Evolutionary conservation across 2,329 filamentous ascomycete genomes (phyloP).

Genomic region (Zymoseptoria tritici): DNA sequence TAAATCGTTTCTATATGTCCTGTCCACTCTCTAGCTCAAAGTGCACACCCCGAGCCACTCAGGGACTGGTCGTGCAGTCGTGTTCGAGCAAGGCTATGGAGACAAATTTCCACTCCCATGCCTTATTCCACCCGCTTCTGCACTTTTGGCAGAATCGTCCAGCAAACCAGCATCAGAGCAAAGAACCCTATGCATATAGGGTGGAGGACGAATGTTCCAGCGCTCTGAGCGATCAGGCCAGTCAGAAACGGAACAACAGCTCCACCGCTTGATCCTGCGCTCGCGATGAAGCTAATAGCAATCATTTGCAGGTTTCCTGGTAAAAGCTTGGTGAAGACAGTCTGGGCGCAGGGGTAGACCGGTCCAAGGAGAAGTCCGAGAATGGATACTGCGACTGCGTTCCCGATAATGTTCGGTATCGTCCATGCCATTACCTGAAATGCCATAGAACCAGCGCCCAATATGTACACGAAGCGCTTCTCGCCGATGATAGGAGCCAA

Average conservation of each 20-base stretch:
- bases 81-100: background rate
- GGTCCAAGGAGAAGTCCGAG: conserved; percentile 71
- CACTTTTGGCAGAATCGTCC: conserved; percentile 51
- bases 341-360: conserved; percentile 66
- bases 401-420: conserved; percentile 33
- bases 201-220: conserved; percentile 56
- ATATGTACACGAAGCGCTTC: conserved; percentile 57
- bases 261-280: conserved; percentile 62
- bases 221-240: conserved; percentile 54
- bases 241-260: conserved; percentile 60
- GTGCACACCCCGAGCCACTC: background rate
- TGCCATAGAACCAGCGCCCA: conserved; percentile 53
- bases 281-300: conserved; percentile 60
- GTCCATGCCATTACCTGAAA: conserved; percentile 73
- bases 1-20: background rate
- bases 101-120: background rate
- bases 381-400: conserved; percentile 46
- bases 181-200: conserved; percentile 62
- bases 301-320: conserved; percentile 53
- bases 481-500: conserved; percentile 63
- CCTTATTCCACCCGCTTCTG: conserved; percentile 38
- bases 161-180: conserved; percentile 57
- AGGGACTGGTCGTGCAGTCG: background rate
- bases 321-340: conserved; percentile 56
- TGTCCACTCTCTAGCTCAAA: background rate